A percentile compares a stretch with the other conserved stretches of the same genome.
These are phyloP conservation scores for Pisolithus marmoratus DNA, from an alignment of 768 basidiomycete species.

Conservation along the genomic window DNA sequence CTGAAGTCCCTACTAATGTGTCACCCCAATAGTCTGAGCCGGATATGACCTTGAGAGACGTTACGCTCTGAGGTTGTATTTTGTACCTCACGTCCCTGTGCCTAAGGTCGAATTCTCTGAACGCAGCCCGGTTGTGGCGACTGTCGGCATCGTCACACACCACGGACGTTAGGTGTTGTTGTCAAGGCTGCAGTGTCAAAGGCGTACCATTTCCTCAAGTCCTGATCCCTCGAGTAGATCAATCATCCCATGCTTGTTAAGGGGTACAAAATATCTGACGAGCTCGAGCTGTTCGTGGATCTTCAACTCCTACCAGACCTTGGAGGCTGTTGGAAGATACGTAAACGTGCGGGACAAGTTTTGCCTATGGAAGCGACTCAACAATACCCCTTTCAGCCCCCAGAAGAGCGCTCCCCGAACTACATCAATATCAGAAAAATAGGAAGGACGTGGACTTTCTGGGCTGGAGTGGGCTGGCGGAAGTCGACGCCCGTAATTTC, in stretches of 20 bases:
- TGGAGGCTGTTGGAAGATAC: slow-evolving; percentile 47
- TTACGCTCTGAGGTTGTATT: slow-evolving; percentile 72
- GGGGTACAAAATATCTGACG: slow-evolving; percentile 63
- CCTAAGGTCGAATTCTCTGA: slow-evolving; percentile 73
- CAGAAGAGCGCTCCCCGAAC: slow-evolving; percentile 51
- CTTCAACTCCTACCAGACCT: slow-evolving; percentile 65
- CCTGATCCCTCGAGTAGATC: slow-evolving; percentile 66
- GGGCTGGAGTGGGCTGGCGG: slow-evolving; percentile 53
- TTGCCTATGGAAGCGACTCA: slow-evolving; percentile 15
- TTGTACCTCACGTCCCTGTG: slow-evolving; percentile 83
- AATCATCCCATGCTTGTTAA: slow-evolving; percentile 82
- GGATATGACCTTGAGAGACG: slow-evolving; percentile 70
- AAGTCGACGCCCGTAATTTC: slow-evolving; percentile 73
- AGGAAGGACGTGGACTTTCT: slow-evolving; percentile 41
- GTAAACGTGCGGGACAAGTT: not conserved
- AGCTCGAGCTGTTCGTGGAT: slow-evolving; percentile 69
- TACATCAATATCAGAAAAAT: slow-evolving; percentile 4
- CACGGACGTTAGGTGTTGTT: slow-evolving; percentile 20
- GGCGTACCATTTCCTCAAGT: slow-evolving; percentile 62
- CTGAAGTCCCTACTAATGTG: slow-evolving; percentile 78
- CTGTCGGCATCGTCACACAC: slow-evolving; percentile 66
- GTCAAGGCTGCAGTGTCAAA: not conserved
- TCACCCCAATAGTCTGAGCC: slow-evolving; percentile 71
- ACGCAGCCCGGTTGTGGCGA: slow-evolving; percentile 58
- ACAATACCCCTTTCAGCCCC: slow-evolving; percentile 74